Percentiles rank a stretch among this genome's conserved stretches.
These are phyloP conservation scores for Ascochyta pisi DNA, from an alignment of 2,329 filamentous ascomycete species.

Conservation along the genomic window DNA sequence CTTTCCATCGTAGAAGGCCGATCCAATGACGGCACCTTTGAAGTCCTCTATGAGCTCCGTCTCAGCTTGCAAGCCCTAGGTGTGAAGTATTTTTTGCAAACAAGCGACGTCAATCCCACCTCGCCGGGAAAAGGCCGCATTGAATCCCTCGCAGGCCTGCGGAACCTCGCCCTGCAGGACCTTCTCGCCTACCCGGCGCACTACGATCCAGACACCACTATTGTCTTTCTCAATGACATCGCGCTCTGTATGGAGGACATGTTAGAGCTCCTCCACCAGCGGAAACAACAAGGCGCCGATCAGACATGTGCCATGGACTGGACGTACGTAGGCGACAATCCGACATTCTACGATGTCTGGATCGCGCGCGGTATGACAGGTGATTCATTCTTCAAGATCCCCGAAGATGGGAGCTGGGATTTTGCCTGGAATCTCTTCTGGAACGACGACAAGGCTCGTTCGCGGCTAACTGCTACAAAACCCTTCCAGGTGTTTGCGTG, in stretches of 20 bases:
- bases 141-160: slow-evolving; percentile 56
- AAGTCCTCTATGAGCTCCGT: slow-evolving; percentile 56
- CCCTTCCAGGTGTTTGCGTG: slow-evolving; percentile 68
- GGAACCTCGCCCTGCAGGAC: slow-evolving; percentile 61
- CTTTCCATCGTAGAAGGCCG: slow-evolving; percentile 64
- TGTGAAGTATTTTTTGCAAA: slow-evolving; percentile 52
- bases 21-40: slow-evolving; percentile 62
- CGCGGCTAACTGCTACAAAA: slow-evolving; percentile 44
- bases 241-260: slow-evolving; percentile 57
- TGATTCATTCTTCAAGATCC: slow-evolving; percentile 63
- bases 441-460: slow-evolving; percentile 52
- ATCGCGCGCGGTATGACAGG: slow-evolving; percentile 60
- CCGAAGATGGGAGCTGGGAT: slow-evolving; percentile 57
- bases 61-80: slow-evolving; percentile 48
- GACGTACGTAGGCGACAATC: slow-evolving; percentile 53
- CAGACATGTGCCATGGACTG: slow-evolving; percentile 69
- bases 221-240: slow-evolving; percentile 88
- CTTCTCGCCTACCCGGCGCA: slow-evolving; percentile 69
- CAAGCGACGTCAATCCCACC: slow-evolving; percentile 55
- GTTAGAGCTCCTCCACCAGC: slow-evolving; percentile 63
- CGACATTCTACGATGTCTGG: slow-evolving; percentile 66
- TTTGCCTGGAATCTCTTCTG: slow-evolving; percentile 53
- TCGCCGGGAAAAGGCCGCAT: slow-evolving; percentile 51
- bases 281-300: slow-evolving; percentile 55
- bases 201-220: slow-evolving; percentile 94